Evolutionary conservation across 768 basidiomycete species (phyloP).

Genomic region (Asterophora lycoperdoides): DNA sequence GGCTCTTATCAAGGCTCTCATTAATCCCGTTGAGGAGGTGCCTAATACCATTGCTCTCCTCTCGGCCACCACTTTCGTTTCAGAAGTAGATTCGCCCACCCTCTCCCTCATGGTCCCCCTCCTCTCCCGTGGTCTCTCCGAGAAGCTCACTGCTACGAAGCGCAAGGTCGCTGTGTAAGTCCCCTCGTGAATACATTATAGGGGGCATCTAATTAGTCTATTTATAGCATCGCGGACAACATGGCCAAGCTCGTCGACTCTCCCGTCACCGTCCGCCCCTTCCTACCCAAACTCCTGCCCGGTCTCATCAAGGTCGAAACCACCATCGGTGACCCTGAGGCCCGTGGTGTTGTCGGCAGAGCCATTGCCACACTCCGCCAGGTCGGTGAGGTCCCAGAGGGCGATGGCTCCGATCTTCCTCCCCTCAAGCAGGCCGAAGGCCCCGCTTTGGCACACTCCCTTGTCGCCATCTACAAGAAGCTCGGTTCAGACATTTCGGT

Average conservation of each 20-base stretch:
- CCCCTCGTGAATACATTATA: constrained; percentile 12
- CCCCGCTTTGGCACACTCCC: constrained; percentile 56
- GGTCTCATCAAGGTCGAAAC: constrained; percentile 94
- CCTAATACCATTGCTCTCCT: constrained; percentile 92
- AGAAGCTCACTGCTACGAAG: constrained; percentile 95
- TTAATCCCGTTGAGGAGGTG: constrained; percentile 99
- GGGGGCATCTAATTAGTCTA: constrained; percentile 12
- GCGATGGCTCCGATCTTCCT: constrained; percentile 90
- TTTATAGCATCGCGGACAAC: constrained; percentile 86
- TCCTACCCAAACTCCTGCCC: constrained; percentile 93
- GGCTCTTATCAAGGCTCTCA: constrained; percentile 94
- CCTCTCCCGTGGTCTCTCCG: constrained; percentile 85
- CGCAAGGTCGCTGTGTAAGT: constrained; percentile 95
- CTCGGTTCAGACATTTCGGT: constrained; percentile 52
- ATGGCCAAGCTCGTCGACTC: constrained; percentile 99
- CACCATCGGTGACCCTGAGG: constrained; percentile 96
- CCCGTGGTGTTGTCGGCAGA: constrained; percentile 84
- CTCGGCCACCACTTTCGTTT: constrained; percentile 99
- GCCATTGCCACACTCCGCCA: constrained; percentile 96
- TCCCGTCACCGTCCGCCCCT: constrained; percentile 90
- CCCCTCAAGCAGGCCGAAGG: constrained; percentile 76
- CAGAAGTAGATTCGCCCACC: constrained; percentile 95
- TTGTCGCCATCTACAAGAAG: constrained; percentile 85
- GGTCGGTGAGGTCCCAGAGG: constrained; percentile 85
- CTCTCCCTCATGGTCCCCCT: constrained; percentile 98